phyloP scores from a whole-genome alignment of 2,329 filamentous ascomycete genomes.

The Cucurbitaria berberidis region DNA sequence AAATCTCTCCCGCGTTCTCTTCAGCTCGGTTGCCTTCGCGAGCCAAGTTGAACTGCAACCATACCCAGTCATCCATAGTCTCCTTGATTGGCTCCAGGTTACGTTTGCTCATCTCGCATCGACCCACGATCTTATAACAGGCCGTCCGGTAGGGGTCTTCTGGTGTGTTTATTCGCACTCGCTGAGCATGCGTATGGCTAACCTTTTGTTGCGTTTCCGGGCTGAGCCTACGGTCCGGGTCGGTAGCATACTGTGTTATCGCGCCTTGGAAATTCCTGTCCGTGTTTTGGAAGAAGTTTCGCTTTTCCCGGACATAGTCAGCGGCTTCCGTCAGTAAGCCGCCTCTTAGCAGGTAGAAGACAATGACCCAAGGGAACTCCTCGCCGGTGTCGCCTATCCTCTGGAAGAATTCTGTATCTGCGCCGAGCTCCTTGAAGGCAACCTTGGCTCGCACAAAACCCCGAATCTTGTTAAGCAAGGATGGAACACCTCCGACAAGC shows the following conservation, averaged over 20 bases:
- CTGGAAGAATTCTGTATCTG: constrained; percentile 81
- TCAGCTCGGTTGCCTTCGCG: constrained; percentile 66
- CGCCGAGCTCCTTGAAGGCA: constrained; percentile 80
- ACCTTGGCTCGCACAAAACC: constrained; percentile 86
- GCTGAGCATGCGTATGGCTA: constrained; percentile 86
- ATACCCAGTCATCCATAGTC: constrained; percentile 70
- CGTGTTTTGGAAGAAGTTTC: constrained; percentile 84
- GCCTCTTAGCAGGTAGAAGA: constrained; percentile 88
- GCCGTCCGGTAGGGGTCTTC: constrained; percentile 95
- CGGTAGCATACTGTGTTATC: constrained; percentile 81
- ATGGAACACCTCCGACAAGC: constrained; percentile 85
- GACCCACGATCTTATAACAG: constrained; percentile 96
- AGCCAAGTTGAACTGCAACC: constrained; percentile 69
- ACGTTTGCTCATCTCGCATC: constrained; percentile 65
- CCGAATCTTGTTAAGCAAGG: constrained; percentile 86
- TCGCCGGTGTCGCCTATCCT: constrained; percentile 66
- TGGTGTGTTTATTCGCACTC: constrained; percentile 81
- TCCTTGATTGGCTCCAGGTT: constrained; percentile 64
- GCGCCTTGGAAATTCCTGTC: constrained; percentile 91
- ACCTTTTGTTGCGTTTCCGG: constrained; percentile 84
- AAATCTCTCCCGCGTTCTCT: constrained; percentile 67
- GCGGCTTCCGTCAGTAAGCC: constrained; percentile 85
- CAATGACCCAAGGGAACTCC: constrained; percentile 90
- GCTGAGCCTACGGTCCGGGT: constrained; percentile 76
- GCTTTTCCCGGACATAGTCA: constrained; percentile 82